phyloP scores from a whole-genome alignment of 2,329 filamentous ascomycete species.

The Aspergillus calidoustus region DNA sequence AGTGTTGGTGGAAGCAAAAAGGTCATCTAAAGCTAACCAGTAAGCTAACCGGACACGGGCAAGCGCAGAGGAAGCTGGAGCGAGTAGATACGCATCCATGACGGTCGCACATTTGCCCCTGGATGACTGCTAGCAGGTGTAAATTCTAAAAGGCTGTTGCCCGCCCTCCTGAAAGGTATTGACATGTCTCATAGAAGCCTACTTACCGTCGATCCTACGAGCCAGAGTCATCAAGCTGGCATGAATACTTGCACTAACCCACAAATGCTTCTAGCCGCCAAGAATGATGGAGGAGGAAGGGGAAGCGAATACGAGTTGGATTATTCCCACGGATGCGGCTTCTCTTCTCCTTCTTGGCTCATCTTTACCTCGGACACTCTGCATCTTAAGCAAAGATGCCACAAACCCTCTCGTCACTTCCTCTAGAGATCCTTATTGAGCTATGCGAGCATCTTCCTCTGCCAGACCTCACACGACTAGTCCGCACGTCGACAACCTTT shows the following conservation, averaged over 20 bases:
- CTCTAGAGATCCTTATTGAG: neutral
- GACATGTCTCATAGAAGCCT: neutral
- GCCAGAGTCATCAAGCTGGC: neutral
- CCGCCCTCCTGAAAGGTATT: neutral
- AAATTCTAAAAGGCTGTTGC: no score
- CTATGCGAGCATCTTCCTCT: neutral
- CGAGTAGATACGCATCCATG: no score
- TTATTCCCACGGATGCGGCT: no score
- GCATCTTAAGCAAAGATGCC: neutral
- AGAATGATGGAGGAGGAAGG: neutral
- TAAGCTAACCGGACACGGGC: no score
- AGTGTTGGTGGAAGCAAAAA: no score
- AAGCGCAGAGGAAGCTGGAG: no score
- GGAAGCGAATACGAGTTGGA: neutral
- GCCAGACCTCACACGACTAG: neutral
- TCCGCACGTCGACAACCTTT: neutral
- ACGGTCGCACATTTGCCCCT: no score
- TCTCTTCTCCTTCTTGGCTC: no score
- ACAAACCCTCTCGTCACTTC: neutral
- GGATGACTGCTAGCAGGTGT: no score
- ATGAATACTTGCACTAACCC: neutral
- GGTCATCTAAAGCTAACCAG: no score
- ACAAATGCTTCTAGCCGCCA: neutral
- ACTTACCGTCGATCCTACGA: neutral
- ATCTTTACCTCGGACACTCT: no score